These are phyloP conservation scores for Fusarium anguioides DNA, from an alignment of 2,329 filamentous ascomycete genomes.

Conservation along the genomic window DNA sequence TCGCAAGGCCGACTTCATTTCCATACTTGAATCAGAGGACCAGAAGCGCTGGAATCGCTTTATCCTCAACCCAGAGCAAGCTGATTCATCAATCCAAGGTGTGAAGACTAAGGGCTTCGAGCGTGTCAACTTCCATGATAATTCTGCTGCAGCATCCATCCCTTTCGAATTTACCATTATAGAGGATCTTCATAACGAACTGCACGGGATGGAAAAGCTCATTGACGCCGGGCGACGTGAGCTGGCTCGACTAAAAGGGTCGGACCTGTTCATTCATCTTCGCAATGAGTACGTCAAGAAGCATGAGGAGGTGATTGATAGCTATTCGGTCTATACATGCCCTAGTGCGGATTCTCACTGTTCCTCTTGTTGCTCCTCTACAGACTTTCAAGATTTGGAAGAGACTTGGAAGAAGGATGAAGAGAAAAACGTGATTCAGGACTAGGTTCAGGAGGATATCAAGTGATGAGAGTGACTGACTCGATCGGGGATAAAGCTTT, in stretches of 20 bases:
- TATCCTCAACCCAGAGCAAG: conserved; percentile 16
- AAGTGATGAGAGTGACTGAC: neutral
- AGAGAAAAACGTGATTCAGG: neutral
- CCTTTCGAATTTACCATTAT: neutral
- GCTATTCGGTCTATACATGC: neutral
- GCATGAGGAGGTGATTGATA: neutral
- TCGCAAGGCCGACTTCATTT: neutral
- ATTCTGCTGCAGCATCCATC: too few species aligned
- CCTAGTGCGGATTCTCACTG: neutral
- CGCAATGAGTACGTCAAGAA: conserved; percentile 8
- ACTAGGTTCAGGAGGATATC: neutral
- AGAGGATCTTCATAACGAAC: neutral
- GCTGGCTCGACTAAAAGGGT: conserved; percentile 14
- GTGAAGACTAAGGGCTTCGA: neutral
- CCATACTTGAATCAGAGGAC: neutral
- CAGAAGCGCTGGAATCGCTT: conserved; percentile 21
- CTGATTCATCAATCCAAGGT: neutral
- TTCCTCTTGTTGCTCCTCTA: neutral
- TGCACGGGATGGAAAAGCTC: conserved; percentile 2
- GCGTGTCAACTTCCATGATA: neutral
- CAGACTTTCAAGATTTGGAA: neutral
- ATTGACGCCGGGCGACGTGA: conserved; percentile 15
- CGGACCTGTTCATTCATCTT: conserved; percentile 13
- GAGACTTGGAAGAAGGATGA: too few species aligned
- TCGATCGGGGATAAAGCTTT: neutral